Percentiles rank a stretch among this genome's conserved stretches.
Conservation (phyloP, 2,329 filamentous ascomycete genomes). For the Talaromyces sp. region DNA sequence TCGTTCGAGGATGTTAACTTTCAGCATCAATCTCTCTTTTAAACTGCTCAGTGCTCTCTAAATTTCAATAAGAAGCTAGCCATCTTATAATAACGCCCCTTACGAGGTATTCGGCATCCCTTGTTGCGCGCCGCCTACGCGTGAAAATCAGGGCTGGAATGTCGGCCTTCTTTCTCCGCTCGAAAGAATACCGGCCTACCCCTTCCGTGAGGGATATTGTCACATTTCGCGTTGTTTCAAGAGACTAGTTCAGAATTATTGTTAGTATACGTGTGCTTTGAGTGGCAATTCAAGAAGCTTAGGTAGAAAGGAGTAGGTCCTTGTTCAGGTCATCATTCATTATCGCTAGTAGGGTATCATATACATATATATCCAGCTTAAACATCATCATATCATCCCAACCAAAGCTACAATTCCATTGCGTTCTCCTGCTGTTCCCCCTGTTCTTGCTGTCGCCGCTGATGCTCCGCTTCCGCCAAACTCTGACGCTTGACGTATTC, state of each 20-base stretch:
- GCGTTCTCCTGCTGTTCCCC: background rate
- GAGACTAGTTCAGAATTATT: background rate
- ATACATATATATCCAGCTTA: background rate
- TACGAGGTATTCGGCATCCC: background rate
- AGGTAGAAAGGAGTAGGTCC: background rate
- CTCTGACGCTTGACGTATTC: constrained; percentile 77
- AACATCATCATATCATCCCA: background rate
- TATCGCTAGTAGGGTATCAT: background rate
- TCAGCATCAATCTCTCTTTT: background rate
- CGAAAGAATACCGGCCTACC: background rate
- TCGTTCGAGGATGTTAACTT: background rate
- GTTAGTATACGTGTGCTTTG: background rate
- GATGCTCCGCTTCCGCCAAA: constrained; percentile 34
- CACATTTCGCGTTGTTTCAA: background rate
- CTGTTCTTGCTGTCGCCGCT: constrained; percentile 1
- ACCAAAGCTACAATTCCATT: background rate
- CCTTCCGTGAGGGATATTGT: background rate
- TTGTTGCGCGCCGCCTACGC: constrained; percentile 12
- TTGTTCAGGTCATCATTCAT: background rate
- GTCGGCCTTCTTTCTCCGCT: background rate
- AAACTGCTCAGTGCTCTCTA: background rate
- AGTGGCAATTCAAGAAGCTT: background rate
- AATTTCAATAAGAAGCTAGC: background rate
- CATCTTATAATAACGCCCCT: background rate
- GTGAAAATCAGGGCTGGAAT: constrained; percentile 9